These are phyloP conservation scores for Stephania yunnanensis DNA, from an alignment of 164 flowering plant species.

Conservation along the genomic window DNA sequence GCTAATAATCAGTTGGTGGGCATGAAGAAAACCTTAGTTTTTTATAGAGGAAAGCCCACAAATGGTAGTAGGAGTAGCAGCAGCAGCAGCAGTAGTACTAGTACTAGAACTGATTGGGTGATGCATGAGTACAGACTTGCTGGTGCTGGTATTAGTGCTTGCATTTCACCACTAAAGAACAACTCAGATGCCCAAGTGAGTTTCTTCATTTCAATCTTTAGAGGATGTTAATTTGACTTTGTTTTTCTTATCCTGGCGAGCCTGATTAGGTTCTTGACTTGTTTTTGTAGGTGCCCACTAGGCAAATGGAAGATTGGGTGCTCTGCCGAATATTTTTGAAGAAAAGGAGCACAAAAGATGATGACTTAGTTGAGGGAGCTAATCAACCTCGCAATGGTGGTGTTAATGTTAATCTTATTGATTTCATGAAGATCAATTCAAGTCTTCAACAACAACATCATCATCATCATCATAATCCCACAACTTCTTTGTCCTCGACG, in stretches of 20 bases:
- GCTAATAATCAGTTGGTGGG: slow-evolving; percentile 33
- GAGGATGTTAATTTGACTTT: not conserved
- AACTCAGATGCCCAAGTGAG: slow-evolving; percentile 27
- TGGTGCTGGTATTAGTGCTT: slow-evolving; percentile 15
- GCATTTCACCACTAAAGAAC: slow-evolving; percentile 12
- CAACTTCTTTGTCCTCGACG: slow-evolving; percentile 13
- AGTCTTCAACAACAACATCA: not conserved
- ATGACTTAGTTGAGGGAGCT: slow-evolving; percentile 8
- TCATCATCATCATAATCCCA: not conserved
- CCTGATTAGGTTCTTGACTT: not conserved
- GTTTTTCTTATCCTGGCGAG: too few relatives aligned
- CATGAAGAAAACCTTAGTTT: slow-evolving; percentile 59
- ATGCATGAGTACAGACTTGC: slow-evolving; percentile 75
- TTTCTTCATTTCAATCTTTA: not conserved
- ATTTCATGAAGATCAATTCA: slow-evolving; percentile 18
- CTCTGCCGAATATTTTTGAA: slow-evolving; percentile 48
- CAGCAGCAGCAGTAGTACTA: too few relatives aligned
- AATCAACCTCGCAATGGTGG: slow-evolving; percentile 8
- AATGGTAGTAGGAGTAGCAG: slow-evolving; percentile 12
- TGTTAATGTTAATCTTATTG: slow-evolving; percentile 18
- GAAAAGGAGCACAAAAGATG: slow-evolving; percentile 25
- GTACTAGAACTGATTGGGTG: slow-evolving; percentile 58
- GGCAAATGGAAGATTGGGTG: slow-evolving; percentile 50
- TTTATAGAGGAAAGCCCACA: slow-evolving; percentile 51
- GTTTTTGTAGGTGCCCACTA: slow-evolving; percentile 19